These are phyloP conservation scores for Fraxinus floribunda DNA, from an alignment of 305 asterid species.

Conservation along the genomic window DNA sequence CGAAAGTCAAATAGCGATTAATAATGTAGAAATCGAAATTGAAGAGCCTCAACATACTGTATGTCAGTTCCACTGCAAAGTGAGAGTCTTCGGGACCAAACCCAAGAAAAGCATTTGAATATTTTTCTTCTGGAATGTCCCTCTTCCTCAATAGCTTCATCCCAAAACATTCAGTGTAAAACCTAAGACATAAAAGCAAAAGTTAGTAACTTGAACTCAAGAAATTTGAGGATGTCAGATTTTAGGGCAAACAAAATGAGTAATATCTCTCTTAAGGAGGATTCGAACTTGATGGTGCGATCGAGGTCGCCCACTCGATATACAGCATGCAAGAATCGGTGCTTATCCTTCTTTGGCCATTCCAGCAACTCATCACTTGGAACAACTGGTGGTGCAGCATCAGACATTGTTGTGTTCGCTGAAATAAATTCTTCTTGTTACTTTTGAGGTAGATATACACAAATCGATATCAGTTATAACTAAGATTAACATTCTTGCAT, in stretches of 20 bases:
- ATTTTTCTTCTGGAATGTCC: conserved; percentile 85
- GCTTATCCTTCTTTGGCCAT: conserved; percentile 88
- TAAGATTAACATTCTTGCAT: neutral
- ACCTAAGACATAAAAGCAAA: conserved; percentile 41
- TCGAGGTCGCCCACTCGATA: conserved; percentile 98
- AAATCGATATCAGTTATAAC: neutral
- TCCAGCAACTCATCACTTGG: conserved; percentile 71
- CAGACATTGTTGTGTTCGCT: conserved; percentile 63
- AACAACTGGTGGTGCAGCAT: conserved; percentile 43
- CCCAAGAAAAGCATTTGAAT: conserved; percentile 95
- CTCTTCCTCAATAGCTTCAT: conserved; percentile 92
- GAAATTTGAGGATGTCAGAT: conserved; percentile 9
- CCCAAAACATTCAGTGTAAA: conserved; percentile 89
- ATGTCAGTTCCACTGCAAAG: conserved; percentile 87
- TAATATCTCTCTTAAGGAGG: neutral
- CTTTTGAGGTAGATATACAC: neutral
- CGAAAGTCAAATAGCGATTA: neutral
- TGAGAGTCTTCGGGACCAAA: conserved; percentile 94
- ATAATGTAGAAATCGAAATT: neutral
- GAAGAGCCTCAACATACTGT: conserved; percentile 57
- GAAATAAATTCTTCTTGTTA: neutral
- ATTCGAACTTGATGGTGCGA: conserved; percentile 81
- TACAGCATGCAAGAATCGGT: conserved; percentile 79
- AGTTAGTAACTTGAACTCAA: conserved; percentile 12
- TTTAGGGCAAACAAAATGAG: neutral